Conservation (phyloP, 2,329 filamentous ascomycete genomes). For the Phaeosphaeria sp. region DNA sequence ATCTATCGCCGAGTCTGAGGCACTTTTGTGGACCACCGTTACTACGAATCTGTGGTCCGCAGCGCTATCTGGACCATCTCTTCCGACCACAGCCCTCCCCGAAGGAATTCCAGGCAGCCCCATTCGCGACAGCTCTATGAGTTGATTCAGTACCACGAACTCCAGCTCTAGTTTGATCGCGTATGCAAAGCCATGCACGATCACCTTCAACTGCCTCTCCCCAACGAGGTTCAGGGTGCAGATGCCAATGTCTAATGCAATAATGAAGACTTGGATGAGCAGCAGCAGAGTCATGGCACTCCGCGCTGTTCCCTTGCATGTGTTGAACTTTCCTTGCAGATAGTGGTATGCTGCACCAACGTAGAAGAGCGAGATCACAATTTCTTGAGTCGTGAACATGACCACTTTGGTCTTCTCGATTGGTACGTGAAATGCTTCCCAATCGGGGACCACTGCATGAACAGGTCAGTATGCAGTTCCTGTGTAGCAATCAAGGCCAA, state of each 20-base stretch:
- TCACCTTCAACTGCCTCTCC: constrained; percentile 11
- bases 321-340: constrained; percentile 46
- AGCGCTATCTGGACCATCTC: background rate
- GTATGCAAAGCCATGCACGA: constrained; percentile 47
- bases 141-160: constrained; percentile 56
- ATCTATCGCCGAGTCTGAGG: background rate
- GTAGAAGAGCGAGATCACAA: constrained; percentile 49
- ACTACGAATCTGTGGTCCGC: background rate
- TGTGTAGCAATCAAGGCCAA: background rate
- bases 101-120: constrained; percentile 1
- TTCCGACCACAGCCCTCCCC: background rate
- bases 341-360: constrained; percentile 53
- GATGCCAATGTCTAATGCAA: constrained; percentile 12
- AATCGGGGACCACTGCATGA: background rate
- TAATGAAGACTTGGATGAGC: constrained; percentile 15
- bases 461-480: background rate
- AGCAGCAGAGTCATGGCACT: constrained; percentile 13
- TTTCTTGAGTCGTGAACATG: constrained; percentile 46
- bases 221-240: constrained; percentile 11
- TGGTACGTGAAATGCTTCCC: constrained; percentile 5
- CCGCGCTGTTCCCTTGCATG: background rate
- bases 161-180: constrained; percentile 58
- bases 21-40: background rate
- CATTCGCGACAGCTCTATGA: constrained; percentile 3
- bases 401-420: constrained; percentile 42